Percentiles rank a stretch among this genome's conserved stretches.
Conservation (phyloP, 1,284 basidiomycete genomes). For the Melampsora larici-populina region DNA sequence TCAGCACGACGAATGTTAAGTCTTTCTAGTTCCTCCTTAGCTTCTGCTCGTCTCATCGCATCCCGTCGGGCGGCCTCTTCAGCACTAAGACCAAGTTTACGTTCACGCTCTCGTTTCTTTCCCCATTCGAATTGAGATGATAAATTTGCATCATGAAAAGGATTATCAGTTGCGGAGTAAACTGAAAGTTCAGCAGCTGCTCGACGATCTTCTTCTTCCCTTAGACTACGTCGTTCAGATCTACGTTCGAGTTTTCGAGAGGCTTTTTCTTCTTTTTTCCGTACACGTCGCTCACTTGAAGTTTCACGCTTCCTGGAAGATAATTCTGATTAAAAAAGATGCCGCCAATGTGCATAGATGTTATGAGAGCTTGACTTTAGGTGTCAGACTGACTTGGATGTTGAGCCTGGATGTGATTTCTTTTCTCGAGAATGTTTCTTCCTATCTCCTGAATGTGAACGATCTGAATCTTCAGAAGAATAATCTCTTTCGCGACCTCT, state of each 20-base stretch:
- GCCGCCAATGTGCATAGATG: not conserved
- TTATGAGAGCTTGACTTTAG: not conserved
- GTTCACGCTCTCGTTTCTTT: slow-evolving; percentile 95
- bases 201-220: slow-evolving; percentile 47
- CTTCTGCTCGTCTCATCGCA: slow-evolving; percentile 75
- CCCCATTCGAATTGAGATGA: slow-evolving; percentile 95
- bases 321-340: slow-evolving; percentile 19
- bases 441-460: slow-evolving; percentile 26
- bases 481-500: not conserved
- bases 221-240: slow-evolving; percentile 39
- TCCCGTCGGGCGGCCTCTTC: slow-evolving; percentile 79
- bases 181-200: slow-evolving; percentile 51
- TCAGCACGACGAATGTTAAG: slow-evolving; percentile 85
- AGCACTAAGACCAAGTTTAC: slow-evolving; percentile 74
- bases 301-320: slow-evolving; percentile 46
- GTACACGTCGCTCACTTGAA: slow-evolving; percentile 45
- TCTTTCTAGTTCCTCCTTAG: slow-evolving; percentile 82
- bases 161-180: slow-evolving; percentile 91
- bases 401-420: slow-evolving; percentile 35
- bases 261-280: slow-evolving; percentile 48
- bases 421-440: slow-evolving; percentile 18
- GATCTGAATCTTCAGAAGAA: slow-evolving; percentile 25
- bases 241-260: slow-evolving; percentile 46
- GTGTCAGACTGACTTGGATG: not conserved
- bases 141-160: slow-evolving; percentile 94